These are phyloP conservation scores for Saururus chinensis DNA, from an alignment of 164 flowering plant genomes.

Conservation along the genomic window DNA sequence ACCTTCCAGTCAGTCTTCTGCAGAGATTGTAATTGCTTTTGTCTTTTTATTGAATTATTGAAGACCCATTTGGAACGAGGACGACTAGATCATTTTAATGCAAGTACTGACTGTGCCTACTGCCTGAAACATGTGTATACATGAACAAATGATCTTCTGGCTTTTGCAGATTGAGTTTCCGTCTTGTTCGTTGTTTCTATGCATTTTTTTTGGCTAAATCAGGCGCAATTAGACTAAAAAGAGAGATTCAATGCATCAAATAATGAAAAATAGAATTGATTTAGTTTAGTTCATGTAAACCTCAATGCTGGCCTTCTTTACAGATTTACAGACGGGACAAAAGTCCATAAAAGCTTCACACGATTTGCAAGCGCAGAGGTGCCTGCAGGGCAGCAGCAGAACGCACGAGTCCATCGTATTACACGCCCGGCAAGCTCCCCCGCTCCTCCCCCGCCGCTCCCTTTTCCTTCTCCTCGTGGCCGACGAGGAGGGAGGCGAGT, in stretches of 20 bases:
- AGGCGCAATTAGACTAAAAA: neutral
- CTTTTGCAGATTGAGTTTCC: neutral
- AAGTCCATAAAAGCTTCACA: slow-evolving; percentile 44
- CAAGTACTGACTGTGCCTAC: no score
- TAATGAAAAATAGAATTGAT: neutral
- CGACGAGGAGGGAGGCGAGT: slow-evolving; percentile 1
- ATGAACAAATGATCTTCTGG: no score
- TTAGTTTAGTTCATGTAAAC: slow-evolving; percentile 19
- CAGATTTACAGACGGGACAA: slow-evolving; percentile 61
- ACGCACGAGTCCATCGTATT: slow-evolving; percentile 32
- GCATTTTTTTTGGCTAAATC: no score
- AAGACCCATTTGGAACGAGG: no score
- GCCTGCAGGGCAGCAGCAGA: slow-evolving; percentile 69
- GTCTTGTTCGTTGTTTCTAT: neutral
- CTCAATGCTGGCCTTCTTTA: slow-evolving; percentile 31
- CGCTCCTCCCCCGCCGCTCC: slow-evolving; percentile 5
- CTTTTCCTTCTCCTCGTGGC: neutral
- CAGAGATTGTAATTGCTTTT: no score
- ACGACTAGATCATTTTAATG: no score
- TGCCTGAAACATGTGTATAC: no score
- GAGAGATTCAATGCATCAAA: neutral
- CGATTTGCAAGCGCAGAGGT: slow-evolving; percentile 50
- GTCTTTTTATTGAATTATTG: no score
- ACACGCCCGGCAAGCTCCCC: slow-evolving; percentile 38
- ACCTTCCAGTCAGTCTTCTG: no score